Base-by-base conservation (phyloP, 1,284 basidiomycete genomes). In the Mycosarcoma maydis region DNA sequence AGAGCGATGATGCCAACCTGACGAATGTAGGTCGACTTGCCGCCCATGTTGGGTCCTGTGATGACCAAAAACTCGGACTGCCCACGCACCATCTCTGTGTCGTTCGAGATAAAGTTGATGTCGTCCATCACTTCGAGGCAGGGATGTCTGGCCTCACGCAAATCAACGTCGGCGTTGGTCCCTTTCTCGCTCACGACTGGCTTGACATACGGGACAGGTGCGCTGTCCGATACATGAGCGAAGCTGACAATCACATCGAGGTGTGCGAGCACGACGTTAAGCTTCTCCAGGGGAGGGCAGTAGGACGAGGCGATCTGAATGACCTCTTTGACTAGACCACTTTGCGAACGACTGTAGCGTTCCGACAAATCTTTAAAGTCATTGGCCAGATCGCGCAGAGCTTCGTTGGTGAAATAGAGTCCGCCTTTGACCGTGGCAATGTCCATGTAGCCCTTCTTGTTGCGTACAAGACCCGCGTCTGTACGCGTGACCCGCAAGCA, bases 51-150 rank as follows among this genome's bases (percentile, higher is more conserved):
- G 23, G 29, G 78, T 85, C 76, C 78, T 88, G 91, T 92, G 73
- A 94, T 92, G 54, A 94, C 91, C 58, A 92, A 88, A 82, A 94
- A 92, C 80, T 93, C 91, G 71, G 90, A 91, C 72, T 89, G 85
- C 53, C 86, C 89, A 87, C 71, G 76, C 30, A 90, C 87, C 90
- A 95, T 91, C 78, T 92, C 88, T 26, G 92, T 87, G 78, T 98
- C 92, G 80, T 98, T 98, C 0, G 95, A 87, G 61, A 99, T 98
- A 81, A 98, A 98, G 76, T 87, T 90, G 48, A 98, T 86, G 41
- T 95, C 95, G 51, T 98, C 94, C 82, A 97, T 94, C 4, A 95
- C 91, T 82, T 99, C 96, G 9, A 99, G 85, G 74, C 95, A 98
- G 6, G 96, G 95, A 84, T 99, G 96, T 26, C 96, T 86, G 19